Evolutionary conservation across 2,329 filamentous ascomycete genomes (phyloP), one percentile per base, ranked within the genome.

Genomic region (Fusarium circinatum): DNA sequence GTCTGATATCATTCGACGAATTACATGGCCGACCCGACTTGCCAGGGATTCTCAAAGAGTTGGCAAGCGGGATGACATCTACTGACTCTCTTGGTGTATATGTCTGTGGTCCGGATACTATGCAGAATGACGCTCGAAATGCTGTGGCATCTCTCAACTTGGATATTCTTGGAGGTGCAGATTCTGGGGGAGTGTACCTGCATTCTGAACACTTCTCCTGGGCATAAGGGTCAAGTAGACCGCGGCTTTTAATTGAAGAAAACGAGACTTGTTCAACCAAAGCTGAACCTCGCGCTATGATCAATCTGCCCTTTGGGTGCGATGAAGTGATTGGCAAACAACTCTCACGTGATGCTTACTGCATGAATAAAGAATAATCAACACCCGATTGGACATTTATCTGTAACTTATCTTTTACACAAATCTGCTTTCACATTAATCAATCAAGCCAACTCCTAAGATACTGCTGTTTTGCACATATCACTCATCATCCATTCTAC

Each of bases 101-200:
- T 20, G 42, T 59, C 10, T 59, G 56, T 2, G 56, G 56, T 1
- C 56, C 34, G 6, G 34, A 51, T 38, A 51, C 56, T 1, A 59
- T 59, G 56, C 56, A 59, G 42, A 51, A 59, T 18, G 56, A 59
- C 11, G 56, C 51, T 30, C 42, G 56, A 18, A 59, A 59, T 28
- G 17, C 56, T 20, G 44, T 59, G 17, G 56, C 56, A 13, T 36
- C 56, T 38, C 20, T 28, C 2, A 59, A 59, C 17, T 51, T 59
- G 56, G 32, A 51, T n/a, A 51, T 59, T 24, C 22, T 59, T 5
- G 10, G 17, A 17, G 26, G 42, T 30, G 26, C 24, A 24, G 14
- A 36, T 38, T 38, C 32, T 32, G 42, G 8, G 7, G 56, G 56
- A 18, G 56, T 34, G 4, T 59, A 59, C 20, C 8, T 59, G 11